Evolutionary conservation across 495 filamentous ascomycete genomes (phyloP).

Genomic region (Aspergillus ostianus): DNA sequence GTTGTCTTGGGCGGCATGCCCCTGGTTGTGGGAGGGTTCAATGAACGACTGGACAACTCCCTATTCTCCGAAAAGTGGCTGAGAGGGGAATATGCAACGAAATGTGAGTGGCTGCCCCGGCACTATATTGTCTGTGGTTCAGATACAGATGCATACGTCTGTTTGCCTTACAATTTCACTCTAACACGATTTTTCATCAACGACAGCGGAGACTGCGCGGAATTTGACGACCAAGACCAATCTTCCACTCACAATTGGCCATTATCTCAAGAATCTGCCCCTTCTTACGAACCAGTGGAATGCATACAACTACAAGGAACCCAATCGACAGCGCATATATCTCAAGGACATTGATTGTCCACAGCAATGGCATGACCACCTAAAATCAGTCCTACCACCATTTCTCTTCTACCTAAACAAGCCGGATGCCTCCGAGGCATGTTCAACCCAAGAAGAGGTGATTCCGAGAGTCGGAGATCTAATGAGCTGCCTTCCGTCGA

Average conservation of each 20-base stretch:
- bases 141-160: background rate
- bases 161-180: background rate
- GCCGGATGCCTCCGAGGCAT: constrained; percentile 51
- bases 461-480: constrained; percentile 76
- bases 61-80: constrained; percentile 83
- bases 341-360: constrained; percentile 96
- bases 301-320: constrained; percentile 62
- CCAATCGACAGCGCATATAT: constrained; percentile 79
- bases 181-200: background rate
- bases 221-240: constrained; percentile 67
- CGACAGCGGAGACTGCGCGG: constrained; percentile 63
- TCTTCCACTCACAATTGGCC: constrained; percentile 76
- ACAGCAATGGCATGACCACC: constrained; percentile 71
- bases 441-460: constrained; percentile 14
- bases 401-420: constrained; percentile 85
- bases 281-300: constrained; percentile 74
- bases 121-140: background rate
- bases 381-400: constrained; percentile 73
- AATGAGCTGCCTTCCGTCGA: constrained; percentile 84
- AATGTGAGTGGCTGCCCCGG: constrained; percentile 50
- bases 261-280: constrained; percentile 83
- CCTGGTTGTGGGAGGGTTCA: constrained; percentile 84
- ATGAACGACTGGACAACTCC: constrained; percentile 60
- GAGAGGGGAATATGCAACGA: constrained; percentile 64
- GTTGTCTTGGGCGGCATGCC: constrained; percentile 83